phyloP scores from a whole-genome alignment of 1,139 yeast genomes.

The Suzukiozyma palmioleophila region DNA sequence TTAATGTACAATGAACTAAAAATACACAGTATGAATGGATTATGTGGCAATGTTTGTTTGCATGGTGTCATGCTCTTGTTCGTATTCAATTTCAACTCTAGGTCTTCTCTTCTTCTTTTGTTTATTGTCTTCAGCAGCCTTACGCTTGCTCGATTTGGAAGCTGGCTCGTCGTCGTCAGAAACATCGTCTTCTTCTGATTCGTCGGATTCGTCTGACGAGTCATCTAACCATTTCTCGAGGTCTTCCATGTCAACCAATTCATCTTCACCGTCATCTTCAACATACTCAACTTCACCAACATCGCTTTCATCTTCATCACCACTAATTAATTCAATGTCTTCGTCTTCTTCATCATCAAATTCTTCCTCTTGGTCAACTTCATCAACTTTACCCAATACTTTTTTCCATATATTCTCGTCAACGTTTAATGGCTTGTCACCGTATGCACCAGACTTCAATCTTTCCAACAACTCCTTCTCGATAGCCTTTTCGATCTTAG shows the following conservation, averaged over 20 bases:
- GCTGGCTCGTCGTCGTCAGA: slow-evolving; percentile 17
- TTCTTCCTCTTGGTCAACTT: slow-evolving; percentile 54
- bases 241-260: slow-evolving; percentile 87
- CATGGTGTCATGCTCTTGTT: slow-evolving; percentile 54
- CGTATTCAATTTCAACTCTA: slow-evolving; percentile 79
- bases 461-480: slow-evolving; percentile 93
- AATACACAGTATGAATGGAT: background rate
- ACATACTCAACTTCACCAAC: slow-evolving; percentile 82
- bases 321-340: slow-evolving; percentile 52
- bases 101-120: slow-evolving; percentile 59
- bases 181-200: slow-evolving; percentile 33
- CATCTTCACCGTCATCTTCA: slow-evolving; percentile 84
- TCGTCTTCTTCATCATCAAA: slow-evolving; percentile 61
- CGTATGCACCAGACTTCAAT: slow-evolving; percentile 95
- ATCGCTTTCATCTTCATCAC: slow-evolving; percentile 60
- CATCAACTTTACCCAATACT: slow-evolving; percentile 74
- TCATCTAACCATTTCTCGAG: slow-evolving; percentile 86
- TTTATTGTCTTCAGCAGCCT: slow-evolving; percentile 31
- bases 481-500: slow-evolving; percentile 92
- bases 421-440: slow-evolving; percentile 94
- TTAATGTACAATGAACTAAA: slow-evolving; percentile 5
- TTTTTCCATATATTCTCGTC: slow-evolving; percentile 95
- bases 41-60: slow-evolving; percentile 29
- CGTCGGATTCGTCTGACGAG: slow-evolving; percentile 43
- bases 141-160: slow-evolving; percentile 32